Base-by-base conservation (phyloP, 257 asterid genomes). In the Mentha longifolia region DNA sequence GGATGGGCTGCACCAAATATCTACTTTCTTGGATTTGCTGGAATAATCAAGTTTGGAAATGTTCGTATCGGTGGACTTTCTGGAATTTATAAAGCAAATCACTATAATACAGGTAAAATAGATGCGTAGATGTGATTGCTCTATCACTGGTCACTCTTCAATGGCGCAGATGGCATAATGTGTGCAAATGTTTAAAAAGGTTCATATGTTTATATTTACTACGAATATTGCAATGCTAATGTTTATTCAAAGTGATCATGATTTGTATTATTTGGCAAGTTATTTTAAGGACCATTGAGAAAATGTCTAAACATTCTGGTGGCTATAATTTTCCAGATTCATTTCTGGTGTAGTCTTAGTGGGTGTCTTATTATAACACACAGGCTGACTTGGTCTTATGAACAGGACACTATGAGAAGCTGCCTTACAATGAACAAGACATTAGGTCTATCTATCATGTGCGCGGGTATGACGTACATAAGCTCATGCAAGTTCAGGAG, bases 1-100 rank as follows among this genome's bases (percentile, higher is more conserved):
- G 99, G 99, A 74, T 91, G 97, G 97, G 96, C 85, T 73, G 98
- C 98, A 62, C 99, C 98, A 49, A 78, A 88, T 20, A 94, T 94
- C 69, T 94, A 79, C 87, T 94, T 94, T 84, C 96, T 94, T 73
- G 99, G 98, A 65, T 87, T 85, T 83, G 97, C 98, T 16, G 99
- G 99, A 73, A 81, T 94, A 46, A 49, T 91, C 75, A 94, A 84
- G 85, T 94, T 86, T 77, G 99, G 99, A 56, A 94, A 89, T 79
- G 77, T 94, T 79, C 99, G 99, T 59, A 91, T 94, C 52, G 99
- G 97, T 78, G 98, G 98, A 68, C 86, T 91, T 72, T 94, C 99
- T 69, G 98, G 97, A 73, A 91, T 94, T 55, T 94, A 85, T 79
- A 94, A 94, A 57, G 72, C 80, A 61, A 73, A 79, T 65, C 84